Conservation (phyloP, 169 alveolate genomes). For the Plasmodium gallinaceum region DNA sequence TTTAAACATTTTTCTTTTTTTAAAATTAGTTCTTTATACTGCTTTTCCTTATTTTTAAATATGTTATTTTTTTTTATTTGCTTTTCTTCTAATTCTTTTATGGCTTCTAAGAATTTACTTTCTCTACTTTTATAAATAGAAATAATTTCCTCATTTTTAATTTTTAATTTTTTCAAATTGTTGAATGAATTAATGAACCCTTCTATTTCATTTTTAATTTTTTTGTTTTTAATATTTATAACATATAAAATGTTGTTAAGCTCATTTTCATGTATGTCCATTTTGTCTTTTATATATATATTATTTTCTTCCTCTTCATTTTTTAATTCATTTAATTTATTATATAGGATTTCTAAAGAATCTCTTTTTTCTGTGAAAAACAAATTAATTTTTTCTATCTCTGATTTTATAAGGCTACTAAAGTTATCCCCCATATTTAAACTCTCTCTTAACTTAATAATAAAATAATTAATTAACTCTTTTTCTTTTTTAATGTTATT, state of each 20-base stretch:
- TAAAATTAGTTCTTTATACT: slow-evolving; percentile 38
- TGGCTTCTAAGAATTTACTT: slow-evolving; percentile 2
- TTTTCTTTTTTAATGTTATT: slow-evolving; percentile 6
- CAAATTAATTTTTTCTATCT: slow-evolving; percentile 7
- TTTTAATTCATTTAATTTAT: slow-evolving; percentile 6
- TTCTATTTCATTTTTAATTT: slow-evolving; percentile 50
- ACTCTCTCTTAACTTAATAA: slow-evolving; percentile 6
- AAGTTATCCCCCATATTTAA: slow-evolving; percentile 1
- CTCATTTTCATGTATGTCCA: slow-evolving; percentile 23
- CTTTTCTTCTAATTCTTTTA: slow-evolving; percentile 50
- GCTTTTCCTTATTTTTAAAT: slow-evolving; percentile 56
- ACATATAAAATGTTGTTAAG: slow-evolving; percentile 17
- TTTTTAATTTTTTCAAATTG: slow-evolving; percentile 23
- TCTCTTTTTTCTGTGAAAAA: slow-evolving; percentile 1
- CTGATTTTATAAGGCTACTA: neutral
- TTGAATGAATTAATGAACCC: slow-evolving; percentile 6
- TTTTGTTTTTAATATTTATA: slow-evolving; percentile 29
- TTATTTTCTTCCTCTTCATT: slow-evolving; percentile 2
- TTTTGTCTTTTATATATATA: neutral
- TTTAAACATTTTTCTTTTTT: slow-evolving; percentile 12
- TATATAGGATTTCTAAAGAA: slow-evolving; percentile 5
- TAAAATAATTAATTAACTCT: slow-evolving; percentile 17
- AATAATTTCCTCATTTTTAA: slow-evolving; percentile 65
- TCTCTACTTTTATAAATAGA: slow-evolving; percentile 51
- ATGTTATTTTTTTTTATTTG: slow-evolving; percentile 7